A percentile compares a stretch with the other conserved stretches of the same genome.
Evolutionary conservation across 2,329 filamentous ascomycete genomes (phyloP).

Genomic region (Aspergillus texensis): DNA sequence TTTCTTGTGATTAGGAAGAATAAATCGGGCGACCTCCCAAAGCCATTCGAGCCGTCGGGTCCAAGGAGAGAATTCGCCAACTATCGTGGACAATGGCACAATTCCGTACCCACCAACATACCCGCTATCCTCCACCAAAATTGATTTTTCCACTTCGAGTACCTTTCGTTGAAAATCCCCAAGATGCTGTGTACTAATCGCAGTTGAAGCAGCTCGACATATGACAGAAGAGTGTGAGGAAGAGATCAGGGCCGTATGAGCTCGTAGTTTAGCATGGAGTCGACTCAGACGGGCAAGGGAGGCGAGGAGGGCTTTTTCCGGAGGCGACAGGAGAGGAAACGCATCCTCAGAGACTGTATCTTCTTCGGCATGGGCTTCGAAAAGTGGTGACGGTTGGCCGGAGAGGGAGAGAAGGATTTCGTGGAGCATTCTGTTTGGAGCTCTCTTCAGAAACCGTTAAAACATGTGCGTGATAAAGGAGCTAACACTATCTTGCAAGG

Average conservation of each 20-base stretch:
- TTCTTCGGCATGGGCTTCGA: conserved; percentile 59
- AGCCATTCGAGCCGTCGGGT: conserved; percentile 83
- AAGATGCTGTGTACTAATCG: conserved; percentile 74
- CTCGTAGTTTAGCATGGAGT: conserved; percentile 72
- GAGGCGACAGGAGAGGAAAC: conserved; percentile 65
- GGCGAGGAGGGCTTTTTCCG: conserved; percentile 79
- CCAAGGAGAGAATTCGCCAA: conserved; percentile 87
- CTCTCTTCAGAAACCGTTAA: conserved; percentile 21
- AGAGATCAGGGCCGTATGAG: conserved; percentile 67
- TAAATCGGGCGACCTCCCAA: conserved; percentile 71
- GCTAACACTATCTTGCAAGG: neutral
- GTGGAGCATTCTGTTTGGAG: conserved; percentile 75
- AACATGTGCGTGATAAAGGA: neutral
- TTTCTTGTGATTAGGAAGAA: conserved; percentile 53
- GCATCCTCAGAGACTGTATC: conserved; percentile 53
- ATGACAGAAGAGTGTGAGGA: conserved; percentile 76
- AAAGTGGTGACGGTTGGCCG: conserved; percentile 87
- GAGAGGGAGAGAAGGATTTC: conserved; percentile 96
- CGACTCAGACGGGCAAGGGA: conserved; percentile 77
- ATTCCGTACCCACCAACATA: conserved; percentile 91
- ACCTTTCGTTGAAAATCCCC: conserved; percentile 81
- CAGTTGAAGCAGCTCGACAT: conserved; percentile 82
- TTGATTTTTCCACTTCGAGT: conserved; percentile 77
- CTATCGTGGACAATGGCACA: conserved; percentile 83
- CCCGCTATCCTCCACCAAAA: conserved; percentile 74